Evolutionary conservation across 192 early-diverging fungal species (phyloP), one percentile per base, ranked within the genome.

Genomic region (Umbelopsis sp.): DNA sequence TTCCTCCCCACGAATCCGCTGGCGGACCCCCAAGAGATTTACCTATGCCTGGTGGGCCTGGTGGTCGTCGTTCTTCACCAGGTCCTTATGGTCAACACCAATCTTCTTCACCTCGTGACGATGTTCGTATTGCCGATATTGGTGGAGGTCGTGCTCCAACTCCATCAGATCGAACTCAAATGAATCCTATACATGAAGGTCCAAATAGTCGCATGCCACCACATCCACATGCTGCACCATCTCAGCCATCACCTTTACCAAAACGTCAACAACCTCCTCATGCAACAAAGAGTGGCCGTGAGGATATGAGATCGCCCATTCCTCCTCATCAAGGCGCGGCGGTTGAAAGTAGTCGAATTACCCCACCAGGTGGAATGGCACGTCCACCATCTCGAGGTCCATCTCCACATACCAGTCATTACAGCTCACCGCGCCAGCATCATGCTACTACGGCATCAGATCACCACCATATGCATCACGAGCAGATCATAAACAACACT

Each of bases 101-200:
- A 4, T 38, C 24, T 17, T 59, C 32, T 41, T 29, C 59, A 36
- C 20, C 70, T 49, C 76, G 76, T 20, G 79, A 75, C 41, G 74
- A 80, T 49, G 52, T 76, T 24, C 71, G 74, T 36, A 80, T 80
- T 70, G 74, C 79, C 16, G 74, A 80, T 54, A 80, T 80, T 43
- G 74, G 74, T 26, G 74, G 74, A 41, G 74, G 74, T 12, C 71
- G 71, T 47, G 71, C 74, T 20, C 74, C 71, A 43, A 80, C 71
- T 1, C 74, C 74, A 32, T 76, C 79, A 5, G 79, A 80, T 2
- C 54, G 79, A 26, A 65, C 74, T 31, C 78, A 80, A 74, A 80
- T 80, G 74, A 80, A 80, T 45, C 79, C 79, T 24, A 80, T 80
- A 31, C 71, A 80, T 11, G 45, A 67, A n/a, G 36, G 68, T 53